phyloP scores from a whole-genome alignment of 2,329 filamentous ascomycete species.

The Colletotrichum coccodes region DNA sequence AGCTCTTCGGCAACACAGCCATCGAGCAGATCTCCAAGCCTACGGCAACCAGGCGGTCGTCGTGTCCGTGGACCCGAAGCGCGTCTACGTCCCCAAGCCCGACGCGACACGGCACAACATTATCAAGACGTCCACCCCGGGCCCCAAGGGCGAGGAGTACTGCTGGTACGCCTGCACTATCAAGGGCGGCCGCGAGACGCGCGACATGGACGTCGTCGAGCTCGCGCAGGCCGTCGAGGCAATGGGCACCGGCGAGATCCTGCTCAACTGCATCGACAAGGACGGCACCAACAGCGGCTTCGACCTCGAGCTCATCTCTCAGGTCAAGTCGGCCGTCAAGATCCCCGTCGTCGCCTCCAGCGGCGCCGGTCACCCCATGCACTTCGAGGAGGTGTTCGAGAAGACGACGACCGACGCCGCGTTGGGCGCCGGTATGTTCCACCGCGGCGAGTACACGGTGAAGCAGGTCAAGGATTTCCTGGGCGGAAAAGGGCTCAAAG shows the following conservation, averaged over 20 bases:
- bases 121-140: constrained; percentile 74
- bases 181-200: constrained; percentile 93
- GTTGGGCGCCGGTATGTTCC: constrained; percentile 96
- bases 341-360: constrained; percentile 97
- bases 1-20: constrained; percentile 82
- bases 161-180: constrained; percentile 99
- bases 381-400: constrained; percentile 92
- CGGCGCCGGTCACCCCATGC: constrained; percentile 86
- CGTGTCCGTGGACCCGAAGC: constrained; percentile 92
- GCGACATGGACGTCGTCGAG: constrained; percentile 92
- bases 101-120: constrained; percentile 79
- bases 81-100: constrained; percentile 82
- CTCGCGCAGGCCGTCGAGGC: constrained; percentile 90
- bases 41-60: constrained; percentile 98
- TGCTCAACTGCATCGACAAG: constrained; percentile 97
- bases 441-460: constrained; percentile 94
- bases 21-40: constrained; percentile 95
- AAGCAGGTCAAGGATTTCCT: constrained; percentile 91
- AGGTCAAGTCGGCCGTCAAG: constrained; percentile 86
- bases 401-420: constrained; percentile 91
- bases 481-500: constrained; percentile 74
- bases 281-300: constrained; percentile 96
- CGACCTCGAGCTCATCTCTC: constrained; percentile 88
- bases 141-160: constrained; percentile 79
- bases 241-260: constrained; percentile 93